These are phyloP conservation scores for Hypseocharis bilobata DNA, from an alignment of 441 rosid species.

Conservation along the genomic window DNA sequence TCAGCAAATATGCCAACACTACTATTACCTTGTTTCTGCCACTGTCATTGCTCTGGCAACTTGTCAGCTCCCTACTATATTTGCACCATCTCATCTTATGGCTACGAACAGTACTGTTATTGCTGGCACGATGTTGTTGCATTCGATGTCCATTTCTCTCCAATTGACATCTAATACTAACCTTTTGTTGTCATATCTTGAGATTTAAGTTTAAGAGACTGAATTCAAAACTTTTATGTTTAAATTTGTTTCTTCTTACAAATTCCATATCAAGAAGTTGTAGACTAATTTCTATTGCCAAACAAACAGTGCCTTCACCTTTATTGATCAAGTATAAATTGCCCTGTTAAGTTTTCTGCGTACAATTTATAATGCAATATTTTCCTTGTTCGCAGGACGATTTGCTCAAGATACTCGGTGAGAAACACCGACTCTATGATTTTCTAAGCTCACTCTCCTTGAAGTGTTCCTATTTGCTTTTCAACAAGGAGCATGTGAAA, in stretches of 20 bases:
- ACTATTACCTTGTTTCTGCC: not conserved
- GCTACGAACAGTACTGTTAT: not conserved
- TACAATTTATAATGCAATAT: not conserved
- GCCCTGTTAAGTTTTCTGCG: constrained; percentile 8
- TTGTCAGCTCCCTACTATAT: not conserved
- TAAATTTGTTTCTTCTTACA: too few relatives aligned
- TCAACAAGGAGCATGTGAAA: constrained; percentile 86
- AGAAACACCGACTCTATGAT: constrained; percentile 75
- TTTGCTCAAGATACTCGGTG: constrained; percentile 81
- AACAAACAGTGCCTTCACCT: not conserved
- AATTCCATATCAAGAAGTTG: too few relatives aligned
- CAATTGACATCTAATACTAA: not conserved
- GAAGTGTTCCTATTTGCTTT: constrained; percentile 80
- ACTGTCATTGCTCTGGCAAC: not conserved
- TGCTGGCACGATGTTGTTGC: not conserved
- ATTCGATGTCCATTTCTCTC: not conserved
- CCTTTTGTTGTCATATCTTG: not conserved
- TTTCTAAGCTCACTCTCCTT: constrained; percentile 68
- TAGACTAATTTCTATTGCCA: too few relatives aligned
- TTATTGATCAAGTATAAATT: not conserved
- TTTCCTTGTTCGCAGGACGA: constrained; percentile 66
- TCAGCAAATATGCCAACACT: not conserved
- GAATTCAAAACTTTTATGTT: too few relatives aligned
- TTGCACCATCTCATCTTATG: not conserved
- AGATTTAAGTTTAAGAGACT: not conserved